Conservation (phyloP, 1,139 yeast species). For the Yamadazyma kanchanaburiensis region DNA sequence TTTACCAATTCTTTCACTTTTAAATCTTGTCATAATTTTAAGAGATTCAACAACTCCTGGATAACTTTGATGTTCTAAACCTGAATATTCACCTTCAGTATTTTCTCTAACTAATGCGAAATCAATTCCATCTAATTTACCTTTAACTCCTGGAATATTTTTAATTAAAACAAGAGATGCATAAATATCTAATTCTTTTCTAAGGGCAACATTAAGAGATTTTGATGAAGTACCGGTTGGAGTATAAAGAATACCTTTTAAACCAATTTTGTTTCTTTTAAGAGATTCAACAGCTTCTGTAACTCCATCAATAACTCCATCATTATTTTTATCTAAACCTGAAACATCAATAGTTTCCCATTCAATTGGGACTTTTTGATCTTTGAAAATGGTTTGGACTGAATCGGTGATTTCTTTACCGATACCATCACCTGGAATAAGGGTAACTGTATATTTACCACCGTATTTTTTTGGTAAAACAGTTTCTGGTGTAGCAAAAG, state of each 20-base stretch:
- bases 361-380: slow-evolving; percentile 85
- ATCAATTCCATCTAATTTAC: slow-evolving; percentile 85
- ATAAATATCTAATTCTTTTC: slow-evolving; percentile 93
- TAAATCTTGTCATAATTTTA: slow-evolving; percentile 90
- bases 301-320: slow-evolving; percentile 56
- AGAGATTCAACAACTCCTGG: slow-evolving; percentile 98
- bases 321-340: slow-evolving; percentile 64
- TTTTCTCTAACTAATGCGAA: slow-evolving; percentile 95
- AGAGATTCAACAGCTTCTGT: slow-evolving; percentile 87
- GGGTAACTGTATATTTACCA: slow-evolving; percentile 86
- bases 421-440: slow-evolving; percentile 96
- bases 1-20: slow-evolving; percentile 96
- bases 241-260: slow-evolving; percentile 93
- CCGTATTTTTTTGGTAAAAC: slow-evolving; percentile 90
- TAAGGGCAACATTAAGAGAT: slow-evolving; percentile 91
- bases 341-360: slow-evolving; percentile 91
- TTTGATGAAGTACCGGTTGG: slow-evolving; percentile 59
- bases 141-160: slow-evolving; percentile 91
- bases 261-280: slow-evolving; percentile 95
- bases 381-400: slow-evolving; percentile 83
- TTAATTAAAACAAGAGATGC: slow-evolving; percentile 93
- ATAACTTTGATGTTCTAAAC: slow-evolving; percentile 95
- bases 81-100: slow-evolving; percentile 97
- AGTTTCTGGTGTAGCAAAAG: slow-evolving; percentile 54
- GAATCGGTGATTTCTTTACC: slow-evolving; percentile 96